These are phyloP conservation scores for Globisporangium okanoganense DNA, from an alignment of 352 stramenopile species.

Conservation along the genomic window DNA sequence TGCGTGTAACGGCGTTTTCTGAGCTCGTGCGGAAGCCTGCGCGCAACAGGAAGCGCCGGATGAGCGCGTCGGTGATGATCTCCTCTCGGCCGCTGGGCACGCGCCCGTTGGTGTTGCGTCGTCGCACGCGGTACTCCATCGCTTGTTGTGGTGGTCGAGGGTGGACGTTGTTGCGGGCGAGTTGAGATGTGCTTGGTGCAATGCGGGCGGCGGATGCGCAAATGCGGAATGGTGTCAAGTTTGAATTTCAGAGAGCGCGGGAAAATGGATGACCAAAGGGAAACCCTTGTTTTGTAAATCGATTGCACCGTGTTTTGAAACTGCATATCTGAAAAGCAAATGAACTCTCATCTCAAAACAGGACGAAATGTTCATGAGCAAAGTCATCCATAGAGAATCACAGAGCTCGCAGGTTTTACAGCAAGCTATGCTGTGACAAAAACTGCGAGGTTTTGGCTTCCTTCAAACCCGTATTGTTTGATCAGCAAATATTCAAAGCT, in stretches of 20 bases:
- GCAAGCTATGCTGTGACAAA: background rate
- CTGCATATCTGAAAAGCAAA: background rate
- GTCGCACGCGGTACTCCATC: constrained; percentile 48
- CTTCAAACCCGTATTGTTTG: too few species aligned
- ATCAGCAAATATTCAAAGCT: too few species aligned
- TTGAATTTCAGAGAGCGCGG: constrained; percentile 21
- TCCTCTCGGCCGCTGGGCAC: constrained; percentile 3
- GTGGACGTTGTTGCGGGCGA: background rate
- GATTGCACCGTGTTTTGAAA: constrained; percentile 2
- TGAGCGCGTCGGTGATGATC: constrained; percentile 34
- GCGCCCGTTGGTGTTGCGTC: constrained; percentile 22
- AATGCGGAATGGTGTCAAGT: constrained; percentile 8
- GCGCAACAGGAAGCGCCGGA: constrained; percentile 71
- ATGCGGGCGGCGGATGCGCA: background rate
- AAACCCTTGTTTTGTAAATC: constrained; percentile 12
- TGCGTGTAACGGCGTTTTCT: constrained; percentile 24
- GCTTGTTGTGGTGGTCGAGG: background rate
- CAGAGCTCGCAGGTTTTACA: too few species aligned
- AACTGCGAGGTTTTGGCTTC: background rate
- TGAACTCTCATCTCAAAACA: too few species aligned
- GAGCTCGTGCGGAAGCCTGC: constrained; percentile 62
- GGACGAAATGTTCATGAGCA: too few species aligned
- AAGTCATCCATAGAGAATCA: too few species aligned
- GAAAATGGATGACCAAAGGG: constrained; percentile 12
- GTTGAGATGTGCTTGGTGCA: background rate